These are phyloP conservation scores for Trametes punicea DNA, from an alignment of 768 basidiomycete genomes.

Conservation along the genomic window DNA sequence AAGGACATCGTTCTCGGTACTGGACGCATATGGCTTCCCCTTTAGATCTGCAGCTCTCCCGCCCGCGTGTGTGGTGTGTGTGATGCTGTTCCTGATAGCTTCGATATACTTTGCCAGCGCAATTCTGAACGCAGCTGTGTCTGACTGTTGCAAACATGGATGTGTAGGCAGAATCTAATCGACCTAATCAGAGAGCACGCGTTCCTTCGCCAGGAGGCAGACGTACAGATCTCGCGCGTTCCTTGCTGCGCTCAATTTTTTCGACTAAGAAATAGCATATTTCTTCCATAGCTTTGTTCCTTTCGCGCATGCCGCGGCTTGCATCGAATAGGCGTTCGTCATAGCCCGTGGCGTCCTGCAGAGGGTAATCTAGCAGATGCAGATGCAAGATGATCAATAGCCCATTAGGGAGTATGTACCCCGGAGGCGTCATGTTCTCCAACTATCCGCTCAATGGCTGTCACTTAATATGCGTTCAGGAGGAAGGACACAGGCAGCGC, in stretches of 20 bases:
- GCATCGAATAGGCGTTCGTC: conserved; percentile 47
- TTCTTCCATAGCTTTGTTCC: conserved; percentile 51
- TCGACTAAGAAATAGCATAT: conserved; percentile 47
- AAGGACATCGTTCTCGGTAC: background rate
- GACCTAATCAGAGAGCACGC: background rate
- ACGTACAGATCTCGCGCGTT: conserved; percentile 27
- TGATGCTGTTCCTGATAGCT: conserved; percentile 37
- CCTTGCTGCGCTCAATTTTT: conserved; percentile 39
- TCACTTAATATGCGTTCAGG: background rate
- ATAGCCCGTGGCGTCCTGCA: conserved; percentile 46
- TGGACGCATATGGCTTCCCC: conserved; percentile 8
- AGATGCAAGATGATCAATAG: conserved; percentile 51
- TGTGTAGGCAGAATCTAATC: conserved; percentile 46
- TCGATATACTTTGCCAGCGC: conserved; percentile 52
- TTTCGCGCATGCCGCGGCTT: conserved; percentile 45
- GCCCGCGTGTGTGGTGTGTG: conserved; percentile 29
- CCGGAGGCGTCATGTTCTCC: background rate
- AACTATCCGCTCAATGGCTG: too few species aligned
- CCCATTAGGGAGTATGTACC: conserved; percentile 33
- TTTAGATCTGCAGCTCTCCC: conserved; percentile 19
- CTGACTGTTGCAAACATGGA: conserved; percentile 51
- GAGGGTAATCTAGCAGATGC: conserved; percentile 49
- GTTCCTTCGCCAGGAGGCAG: background rate
- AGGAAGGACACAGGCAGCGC: background rate
- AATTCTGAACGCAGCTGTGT: conserved; percentile 48